Evolutionary conservation across 2,329 filamentous ascomycete genomes (phyloP).

Genomic region (Aspergillus japonicus): DNA sequence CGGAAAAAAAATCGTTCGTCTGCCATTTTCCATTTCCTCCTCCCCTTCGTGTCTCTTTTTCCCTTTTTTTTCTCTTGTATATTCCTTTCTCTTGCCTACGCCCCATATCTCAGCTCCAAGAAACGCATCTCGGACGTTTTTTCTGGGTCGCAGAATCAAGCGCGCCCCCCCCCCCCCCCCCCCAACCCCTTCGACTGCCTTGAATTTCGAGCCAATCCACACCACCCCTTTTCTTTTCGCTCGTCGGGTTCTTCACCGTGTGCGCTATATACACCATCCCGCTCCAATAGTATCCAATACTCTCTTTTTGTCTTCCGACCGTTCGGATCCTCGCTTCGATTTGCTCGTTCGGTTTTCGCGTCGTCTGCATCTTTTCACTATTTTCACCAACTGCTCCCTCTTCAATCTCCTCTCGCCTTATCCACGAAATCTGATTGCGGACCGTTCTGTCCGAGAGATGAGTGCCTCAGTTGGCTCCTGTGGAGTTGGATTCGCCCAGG

Average conservation of each 20-base stretch:
- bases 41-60: slow-evolving; percentile 7
- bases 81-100: slow-evolving; percentile 3
- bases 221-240: slow-evolving; percentile 9
- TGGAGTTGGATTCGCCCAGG: slow-evolving; percentile 34
- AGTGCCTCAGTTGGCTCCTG: slow-evolving; percentile 29
- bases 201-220: slow-evolving; percentile 1
- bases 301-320: not conserved
- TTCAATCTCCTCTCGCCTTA: not conserved
- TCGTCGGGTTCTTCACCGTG: slow-evolving; percentile 1
- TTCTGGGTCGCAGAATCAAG: slow-evolving; percentile 1
- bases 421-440: slow-evolving; percentile 14
- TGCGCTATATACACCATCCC: slow-evolving; percentile 2
- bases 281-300: slow-evolving; percentile 1
- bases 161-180: slow-evolving; percentile 3
- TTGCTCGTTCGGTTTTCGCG: not conserved
- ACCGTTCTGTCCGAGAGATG: slow-evolving; percentile 37
- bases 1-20: slow-evolving; percentile 10
- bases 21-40: slow-evolving; percentile 9
- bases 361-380: not conserved
- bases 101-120: slow-evolving; percentile 3
- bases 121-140: slow-evolving; percentile 3
- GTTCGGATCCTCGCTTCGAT: not conserved
- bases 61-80: slow-evolving; percentile 5
- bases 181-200: not conserved
- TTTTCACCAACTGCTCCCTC: too few species aligned